Conservation (phyloP, 768 basidiomycete genomes). For the Trametes coccinea region DNA sequence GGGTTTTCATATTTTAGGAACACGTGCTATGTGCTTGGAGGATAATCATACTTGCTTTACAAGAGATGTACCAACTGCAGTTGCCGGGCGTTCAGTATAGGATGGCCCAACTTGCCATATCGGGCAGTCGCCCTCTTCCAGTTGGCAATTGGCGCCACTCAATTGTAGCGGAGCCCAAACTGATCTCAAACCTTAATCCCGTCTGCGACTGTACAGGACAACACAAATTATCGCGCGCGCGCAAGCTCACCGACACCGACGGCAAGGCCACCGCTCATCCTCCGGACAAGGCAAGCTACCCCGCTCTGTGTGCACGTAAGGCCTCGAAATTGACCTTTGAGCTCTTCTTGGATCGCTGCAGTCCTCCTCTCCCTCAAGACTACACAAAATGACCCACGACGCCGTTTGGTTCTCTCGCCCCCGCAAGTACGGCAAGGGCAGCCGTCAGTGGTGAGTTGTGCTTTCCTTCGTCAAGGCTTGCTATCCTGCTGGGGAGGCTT, state of each 20-base stretch:
- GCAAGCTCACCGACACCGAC: constrained; percentile 16
- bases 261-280: constrained; percentile 21
- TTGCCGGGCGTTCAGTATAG: too few species aligned
- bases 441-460: constrained; percentile 80
- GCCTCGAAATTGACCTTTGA: background rate
- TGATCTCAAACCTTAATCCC: constrained; percentile 21
- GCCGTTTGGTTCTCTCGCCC: constrained; percentile 97
- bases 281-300: constrained; percentile 21
- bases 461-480: background rate
- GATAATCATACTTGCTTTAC: too few species aligned
- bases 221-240: constrained; percentile 20
- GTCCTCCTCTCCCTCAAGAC: constrained; percentile 25
- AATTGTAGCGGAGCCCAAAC: constrained; percentile 13
- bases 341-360: background rate
- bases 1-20: too few species aligned
- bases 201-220: constrained; percentile 26
- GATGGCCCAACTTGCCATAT: background rate
- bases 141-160: background rate
- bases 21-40: too few species aligned
- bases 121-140: background rate
- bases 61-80: too few species aligned
- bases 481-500: constrained; percentile 1
- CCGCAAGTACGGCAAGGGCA: constrained; percentile 93
- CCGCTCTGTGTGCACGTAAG: background rate
- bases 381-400: constrained; percentile 89